Base-by-base conservation (phyloP, 1,284 basidiomycete species). In the Mixia osmundae region DNA sequence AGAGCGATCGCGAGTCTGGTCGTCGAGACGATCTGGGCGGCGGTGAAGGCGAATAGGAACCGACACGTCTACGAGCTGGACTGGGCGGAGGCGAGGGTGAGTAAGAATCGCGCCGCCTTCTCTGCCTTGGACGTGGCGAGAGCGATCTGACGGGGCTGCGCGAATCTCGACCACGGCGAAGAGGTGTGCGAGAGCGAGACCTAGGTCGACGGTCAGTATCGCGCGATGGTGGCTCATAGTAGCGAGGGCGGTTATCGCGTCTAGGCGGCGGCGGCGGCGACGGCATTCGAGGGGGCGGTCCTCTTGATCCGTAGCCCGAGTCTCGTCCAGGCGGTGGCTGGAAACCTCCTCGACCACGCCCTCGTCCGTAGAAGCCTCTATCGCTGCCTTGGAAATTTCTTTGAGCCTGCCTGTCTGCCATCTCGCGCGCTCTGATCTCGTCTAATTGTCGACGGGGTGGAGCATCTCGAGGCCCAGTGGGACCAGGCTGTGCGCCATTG, bases 401-500 rank as follows among this genome's bases (percentile, higher is more conserved):
- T 25, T 66, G 58, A 2, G 25, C 18, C 22, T 36, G 38, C 12
- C 45, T 29, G 23, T 25, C 35, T 14, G 29, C 43, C 19, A 45
- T 26, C 37, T 44, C 51, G 33, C 46, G 26, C 36, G 34, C 30
- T 19, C 51, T 30, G 12, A 53, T 45, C 31, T 49, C 50, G 20
- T 54, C 47, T 21, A n/a, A n/a, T n/a, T n/a, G n/a, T n/a, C n/a
- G n/a, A n/a, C n/a, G n/a, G n/a, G n/a, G n/a, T n/a, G n/a, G n/a
- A 54, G 40, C 16, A 26, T 18, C 63, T 26, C 58, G 58, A 38
- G 34, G 37, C 35, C 44, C 36, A 45, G 50, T 36, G 46, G 47
- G 36, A 35, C 67, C 57, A 40, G 68, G 69, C 21, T 61, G 55
- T 28, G 68, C 66, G 34, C 68, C 59, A 35, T 74, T 63, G 41